Evolutionary conservation across 1,284 basidiomycete genomes (phyloP).

Genomic region (Prillingera fragicola): DNA sequence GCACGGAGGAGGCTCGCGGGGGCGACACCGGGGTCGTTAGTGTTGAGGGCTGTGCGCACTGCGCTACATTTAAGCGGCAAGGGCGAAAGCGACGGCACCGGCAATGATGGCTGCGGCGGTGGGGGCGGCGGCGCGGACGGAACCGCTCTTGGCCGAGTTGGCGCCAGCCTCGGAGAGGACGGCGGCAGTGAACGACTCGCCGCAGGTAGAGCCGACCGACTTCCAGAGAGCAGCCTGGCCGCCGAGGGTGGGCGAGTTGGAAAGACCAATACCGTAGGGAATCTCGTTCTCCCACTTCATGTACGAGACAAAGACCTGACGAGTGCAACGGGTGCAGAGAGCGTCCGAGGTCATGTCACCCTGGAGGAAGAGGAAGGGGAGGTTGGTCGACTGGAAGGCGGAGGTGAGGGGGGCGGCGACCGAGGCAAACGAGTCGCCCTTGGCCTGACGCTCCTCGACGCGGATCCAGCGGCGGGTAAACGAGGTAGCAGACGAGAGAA

Average conservation of each 20-base stretch:
- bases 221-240: slow-evolving; percentile 63
- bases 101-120: slow-evolving; percentile 21
- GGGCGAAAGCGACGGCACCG: slow-evolving; percentile 24
- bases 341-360: slow-evolving; percentile 51
- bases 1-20: slow-evolving; percentile 1
- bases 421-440: slow-evolving; percentile 27
- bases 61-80: slow-evolving; percentile 10
- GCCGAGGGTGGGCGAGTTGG: slow-evolving; percentile 59
- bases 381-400: slow-evolving; percentile 59
- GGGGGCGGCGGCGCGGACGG: slow-evolving; percentile 22
- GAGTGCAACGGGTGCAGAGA: slow-evolving; percentile 77
- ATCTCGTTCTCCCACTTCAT: slow-evolving; percentile 64
- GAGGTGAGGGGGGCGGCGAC: slow-evolving; percentile 60
- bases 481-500: too few relatives aligned
- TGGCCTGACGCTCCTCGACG: slow-evolving; percentile 24
- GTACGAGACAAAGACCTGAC: slow-evolving; percentile 66
- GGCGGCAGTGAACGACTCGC: slow-evolving; percentile 40
- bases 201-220: slow-evolving; percentile 54
- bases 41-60: slow-evolving; percentile 4
- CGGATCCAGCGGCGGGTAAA: slow-evolving; percentile 4
- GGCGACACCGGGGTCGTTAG: neutral
- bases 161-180: slow-evolving; percentile 42
- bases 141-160: slow-evolving; percentile 18
- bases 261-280: slow-evolving; percentile 69
- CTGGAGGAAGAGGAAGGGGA: slow-evolving; percentile 73